Evolutionary conservation across 495 filamentous ascomycete genomes (phyloP), one percentile per base, ranked within the genome.

Genomic region (Clohesyomyces aquaticus): DNA sequence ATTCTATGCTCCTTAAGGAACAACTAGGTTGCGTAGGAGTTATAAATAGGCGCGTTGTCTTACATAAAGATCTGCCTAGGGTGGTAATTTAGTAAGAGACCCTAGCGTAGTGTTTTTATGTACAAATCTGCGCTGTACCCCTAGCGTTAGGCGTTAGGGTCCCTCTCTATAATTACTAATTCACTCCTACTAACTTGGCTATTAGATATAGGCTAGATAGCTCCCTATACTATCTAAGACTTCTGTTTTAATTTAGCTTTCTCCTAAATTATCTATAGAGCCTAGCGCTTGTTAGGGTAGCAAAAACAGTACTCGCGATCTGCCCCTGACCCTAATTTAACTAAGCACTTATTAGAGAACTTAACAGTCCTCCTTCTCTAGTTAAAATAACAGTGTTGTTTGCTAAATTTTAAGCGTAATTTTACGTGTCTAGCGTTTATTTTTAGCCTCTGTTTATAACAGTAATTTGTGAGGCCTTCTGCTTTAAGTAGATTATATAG

Each of bases 301-400:
- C 52, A 32, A 25, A 63, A 63, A 21, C 29, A 43, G 54, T 52
- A 63, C 46, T 63, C 14, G 14, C 12, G 12, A 27, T 58, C n/a
- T 18, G 35, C 32, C 12, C 52, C 60, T n/a, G 19, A 25, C 3
- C 53, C 52, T 12, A 12, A 19, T 32, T 63, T 18, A 22, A 63
- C 38, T 57, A 52, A 63, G 38, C 60, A 63, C 35, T 63, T 52
- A 59, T 63, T 52, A 16, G 4, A 23, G 29, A 56, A 63, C 38
- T 28, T 58, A 18, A 63, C 53, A 42, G 19, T 46, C 21, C 60
- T 42, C 28, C 60, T 38, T 18, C 28, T 43, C 46, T 29, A 52
- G 14, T 38, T 19, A 29, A 53, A 56, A 18, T 58, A 14, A 12
- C 32, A n/a, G 12, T 29, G 16, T 56, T 49, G 11, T 19, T 45